Base-by-base conservation (phyloP, 805 yeast genomes). In the Cyberlindnera maritima region DNA sequence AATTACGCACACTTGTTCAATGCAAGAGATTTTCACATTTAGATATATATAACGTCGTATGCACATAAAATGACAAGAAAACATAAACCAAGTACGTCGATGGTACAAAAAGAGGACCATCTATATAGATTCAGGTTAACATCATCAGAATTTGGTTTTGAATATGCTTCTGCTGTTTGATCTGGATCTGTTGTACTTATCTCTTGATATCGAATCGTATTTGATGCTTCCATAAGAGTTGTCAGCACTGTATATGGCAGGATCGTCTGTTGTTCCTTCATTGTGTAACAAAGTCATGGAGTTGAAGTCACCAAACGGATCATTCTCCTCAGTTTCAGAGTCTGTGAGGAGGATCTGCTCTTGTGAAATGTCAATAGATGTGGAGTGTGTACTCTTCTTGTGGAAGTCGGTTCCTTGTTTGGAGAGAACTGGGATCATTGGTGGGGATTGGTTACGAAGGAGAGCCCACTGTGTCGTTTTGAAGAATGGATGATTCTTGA, bases 401-500 rank as follows among this genome's bases (percentile, higher is more conserved):
- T 74, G 66, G 46, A 80, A 77, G 44, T 81, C 85, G 19, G 74
- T 64, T n/a, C 74, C 80, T 53, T 70, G 64, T 40, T 74, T 72
- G 11, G 79, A 72, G 37, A 89, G 74, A 0, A 85, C 85, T 0
- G 99, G 99, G 15, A 94, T 83, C 83, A 94, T 83, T 14, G 99
- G 99, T 1, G 99, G 98, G 48, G 85, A 85, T 62, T 85, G 94
- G 65, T 94, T 88, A 57, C 99, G 77, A 47, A 94, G 70, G 49
- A 94, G 72, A 0, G 99, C 97, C 99, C 99, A 94, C 63, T 90
- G 96, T 2, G 88, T 83, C 57, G 74, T 85, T 62, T 90, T 92
- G 75, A 94, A 94, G 57, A 91, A 95, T 0, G 88, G 82, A 64
- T 95, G 99, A 47, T 79, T 81, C 61, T 94, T 94, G 43, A 94